Evolutionary conservation across 352 stramenopile species (phyloP).

Genomic region (Thraustotheca clavata): DNA sequence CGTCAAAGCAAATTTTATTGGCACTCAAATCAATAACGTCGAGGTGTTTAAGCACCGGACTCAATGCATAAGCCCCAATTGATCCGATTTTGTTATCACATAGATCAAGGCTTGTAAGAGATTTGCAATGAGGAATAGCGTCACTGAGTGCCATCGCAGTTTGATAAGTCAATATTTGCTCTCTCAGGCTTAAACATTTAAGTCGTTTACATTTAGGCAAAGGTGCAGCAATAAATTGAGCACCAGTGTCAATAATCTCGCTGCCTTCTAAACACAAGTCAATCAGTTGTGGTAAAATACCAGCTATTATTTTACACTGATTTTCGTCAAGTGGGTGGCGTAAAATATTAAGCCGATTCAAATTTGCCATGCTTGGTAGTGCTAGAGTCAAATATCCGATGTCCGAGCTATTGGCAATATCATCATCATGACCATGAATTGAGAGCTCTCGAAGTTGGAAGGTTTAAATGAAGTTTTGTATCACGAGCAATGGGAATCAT

Average conservation of each 20-base stretch:
- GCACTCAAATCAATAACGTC: background rate
- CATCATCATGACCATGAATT: no score
- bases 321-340: no score
- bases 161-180: background rate
- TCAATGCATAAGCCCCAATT: background rate
- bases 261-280: background rate
- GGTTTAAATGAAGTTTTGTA: no score
- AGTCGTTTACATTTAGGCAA: background rate
- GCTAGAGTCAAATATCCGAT: no score
- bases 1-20: constrained; percentile 8
- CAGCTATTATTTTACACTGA: no score
- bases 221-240: background rate
- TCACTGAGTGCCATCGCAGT: background rate
- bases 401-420: no score
- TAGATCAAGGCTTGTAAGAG: background rate
- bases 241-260: background rate
- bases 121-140: background rate
- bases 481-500: no score
- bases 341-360: no score
- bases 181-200: background rate
- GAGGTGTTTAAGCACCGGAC: background rate
- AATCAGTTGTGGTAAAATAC: background rate
- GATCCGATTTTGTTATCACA: background rate
- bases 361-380: no score
- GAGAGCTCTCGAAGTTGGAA: no score